Base-by-base conservation (phyloP, 2,329 filamentous ascomycete species). In the Alternaria consortialis region DNA sequence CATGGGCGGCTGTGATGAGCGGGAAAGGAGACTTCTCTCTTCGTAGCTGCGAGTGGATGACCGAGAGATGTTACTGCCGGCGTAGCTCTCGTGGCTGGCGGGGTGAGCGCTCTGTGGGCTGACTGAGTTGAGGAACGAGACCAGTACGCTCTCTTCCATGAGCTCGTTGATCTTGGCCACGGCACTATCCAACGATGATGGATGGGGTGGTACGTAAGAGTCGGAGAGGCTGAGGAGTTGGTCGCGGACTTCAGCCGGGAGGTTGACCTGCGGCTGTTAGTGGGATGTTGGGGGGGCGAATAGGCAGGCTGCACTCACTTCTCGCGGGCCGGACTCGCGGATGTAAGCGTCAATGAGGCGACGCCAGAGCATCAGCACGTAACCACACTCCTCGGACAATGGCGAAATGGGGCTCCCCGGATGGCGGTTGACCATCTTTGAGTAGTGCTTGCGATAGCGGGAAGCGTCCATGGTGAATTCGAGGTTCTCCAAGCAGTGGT, bases 401-500 rank as follows among this genome's bases (percentile, higher is more conserved):
- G 85, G 80, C 40, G 84, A 79, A 15, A 82, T 80, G 55, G 80
- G 80, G 47, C 82, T 82, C 3, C 79, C 74, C 73, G 83, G 58
- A 70, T 77, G 71, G 77, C 82, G 77, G 56, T 87, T 87, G 59
- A 87, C 81, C 72, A 87, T 83, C 58, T 86, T 83, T 54, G 84
- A 81, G 76, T 88, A 90, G 71, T 88, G 85, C 71, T 89, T 87
- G 53, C 88, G 86, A 77, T 98, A 99, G 62, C 93, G 87, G 59
- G 93, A 91, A 23, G 94, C 91, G 77, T 97, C 95, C 85, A 97
- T 90, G 40, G 94, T 97, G 79, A 99, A 99, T 76, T 98, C 95
- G 39, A 99, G 84, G 1, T 94, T 97, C 80, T 99, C 95, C 66
- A 98, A 84, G 76, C 95, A 99, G 80, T 98, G 94, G 74, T 98